Evolutionary conservation across 148 eudicot genomes (phyloP).

Genomic region (Fagopyrum esculentum): DNA sequence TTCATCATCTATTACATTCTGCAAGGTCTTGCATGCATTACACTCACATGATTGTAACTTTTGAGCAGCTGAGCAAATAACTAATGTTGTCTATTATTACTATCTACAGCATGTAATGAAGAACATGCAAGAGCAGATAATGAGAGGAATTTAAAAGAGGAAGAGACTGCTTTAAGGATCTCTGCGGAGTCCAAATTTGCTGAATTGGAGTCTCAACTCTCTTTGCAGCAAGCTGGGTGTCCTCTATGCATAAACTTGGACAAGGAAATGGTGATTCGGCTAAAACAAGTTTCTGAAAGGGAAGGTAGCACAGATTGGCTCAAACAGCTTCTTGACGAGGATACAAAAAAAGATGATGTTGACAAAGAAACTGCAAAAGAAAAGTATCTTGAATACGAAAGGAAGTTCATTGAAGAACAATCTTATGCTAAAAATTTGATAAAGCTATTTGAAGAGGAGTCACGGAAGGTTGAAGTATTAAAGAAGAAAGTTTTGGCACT

Average conservation of each 20-base stretch:
- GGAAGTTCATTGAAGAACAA: constrained; percentile 12
- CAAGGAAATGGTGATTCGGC: constrained; percentile 32
- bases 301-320: constrained; percentile 37
- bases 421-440: constrained; percentile 14
- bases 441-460: constrained; percentile 11
- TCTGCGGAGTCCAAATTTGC: too few species aligned
- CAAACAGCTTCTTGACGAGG: constrained; percentile 35
- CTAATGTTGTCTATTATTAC: neutral
- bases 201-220: too few species aligned
- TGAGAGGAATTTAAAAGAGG: constrained; percentile 29
- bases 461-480: neutral
- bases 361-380: constrained; percentile 37
- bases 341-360: constrained; percentile 26
- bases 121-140: constrained; percentile 24
- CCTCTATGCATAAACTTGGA: constrained; percentile 13
- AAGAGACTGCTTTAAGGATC: constrained; percentile 16
- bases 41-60: neutral
- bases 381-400: neutral
- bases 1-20: too few species aligned
- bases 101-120: constrained; percentile 43
- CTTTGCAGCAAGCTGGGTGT: too few species aligned
- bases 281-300: constrained; percentile 28
- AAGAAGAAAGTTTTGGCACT: neutral
- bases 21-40: neutral
- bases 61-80: neutral